These are phyloP conservation scores for Fusarium nematophilum DNA, from an alignment of 2,329 filamentous ascomycete species.

Conservation along the genomic window DNA sequence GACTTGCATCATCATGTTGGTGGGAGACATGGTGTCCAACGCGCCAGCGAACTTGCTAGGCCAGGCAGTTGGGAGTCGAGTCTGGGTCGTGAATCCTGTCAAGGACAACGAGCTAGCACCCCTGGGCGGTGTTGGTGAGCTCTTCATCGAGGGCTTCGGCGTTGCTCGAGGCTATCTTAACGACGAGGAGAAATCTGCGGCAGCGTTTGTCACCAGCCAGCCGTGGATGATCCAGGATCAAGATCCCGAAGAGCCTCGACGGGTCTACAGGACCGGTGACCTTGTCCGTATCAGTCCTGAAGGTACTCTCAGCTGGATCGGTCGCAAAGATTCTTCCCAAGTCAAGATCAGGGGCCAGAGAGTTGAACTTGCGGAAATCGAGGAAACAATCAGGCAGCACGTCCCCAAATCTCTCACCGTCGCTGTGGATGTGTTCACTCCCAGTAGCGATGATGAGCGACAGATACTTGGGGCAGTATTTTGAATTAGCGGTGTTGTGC, in stretches of 20 bases:
- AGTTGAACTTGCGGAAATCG: constrained; percentile 61
- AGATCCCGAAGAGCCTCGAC: not conserved
- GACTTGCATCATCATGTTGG: constrained; percentile 9
- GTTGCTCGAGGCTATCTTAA: constrained; percentile 26
- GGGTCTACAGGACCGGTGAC: constrained; percentile 62
- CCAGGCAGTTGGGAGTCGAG: constrained; percentile 11
- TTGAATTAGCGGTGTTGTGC: too few relatives aligned
- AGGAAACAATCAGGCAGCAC: constrained; percentile 44
- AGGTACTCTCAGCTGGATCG: constrained; percentile 57
- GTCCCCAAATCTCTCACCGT: too few relatives aligned
- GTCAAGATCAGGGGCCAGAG: constrained; percentile 70
- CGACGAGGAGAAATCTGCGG: constrained; percentile 19
- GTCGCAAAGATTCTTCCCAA: constrained; percentile 68
- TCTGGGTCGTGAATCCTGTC: constrained; percentile 9
- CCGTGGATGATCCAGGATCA: constrained; percentile 45
- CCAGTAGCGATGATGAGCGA: not conserved
- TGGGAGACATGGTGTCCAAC: not conserved
- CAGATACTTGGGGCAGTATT: too few relatives aligned
- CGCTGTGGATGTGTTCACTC: constrained; percentile 36
- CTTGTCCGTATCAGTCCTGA: constrained; percentile 56
- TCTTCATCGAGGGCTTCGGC: constrained; percentile 27
- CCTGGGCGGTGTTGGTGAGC: constrained; percentile 11
- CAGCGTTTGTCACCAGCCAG: constrained; percentile 54
- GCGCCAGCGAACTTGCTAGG: constrained; percentile 15
- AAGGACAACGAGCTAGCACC: constrained; percentile 27